phyloP scores from a whole-genome alignment of 768 basidiomycete species.

The Kondoa subrosea region DNA sequence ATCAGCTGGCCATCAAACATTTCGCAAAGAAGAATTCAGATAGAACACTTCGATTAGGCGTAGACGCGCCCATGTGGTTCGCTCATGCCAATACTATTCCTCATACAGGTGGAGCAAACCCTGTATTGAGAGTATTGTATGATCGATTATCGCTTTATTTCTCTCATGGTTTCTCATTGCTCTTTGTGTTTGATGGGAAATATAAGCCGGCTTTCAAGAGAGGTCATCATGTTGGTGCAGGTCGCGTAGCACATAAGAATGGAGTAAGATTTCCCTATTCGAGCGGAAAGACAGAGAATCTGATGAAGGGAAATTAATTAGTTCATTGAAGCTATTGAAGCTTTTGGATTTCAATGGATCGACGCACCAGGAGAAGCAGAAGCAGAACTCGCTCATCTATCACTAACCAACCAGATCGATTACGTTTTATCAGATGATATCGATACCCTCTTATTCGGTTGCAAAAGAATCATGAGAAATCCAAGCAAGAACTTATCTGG shows the following conservation, averaged over 20 bases:
- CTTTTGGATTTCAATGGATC: conserved; percentile 18
- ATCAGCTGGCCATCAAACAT: not conserved
- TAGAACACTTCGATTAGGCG: not conserved
- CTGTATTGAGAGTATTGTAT: not conserved
- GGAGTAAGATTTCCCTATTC: not conserved
- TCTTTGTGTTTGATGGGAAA: conserved; percentile 20
- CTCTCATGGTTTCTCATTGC: not conserved
- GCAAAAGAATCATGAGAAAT: conserved; percentile 21
- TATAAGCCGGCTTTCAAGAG: conserved; percentile 14
- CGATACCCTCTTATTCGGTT: conserved; percentile 41
- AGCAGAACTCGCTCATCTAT: conserved; percentile 40
- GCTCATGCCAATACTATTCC: not conserved
- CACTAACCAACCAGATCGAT: conserved; percentile 35
- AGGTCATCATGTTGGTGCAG: conserved; percentile 1
- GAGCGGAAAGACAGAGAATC: no score
- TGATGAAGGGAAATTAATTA: not conserved
- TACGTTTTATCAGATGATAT: conserved; percentile 40
- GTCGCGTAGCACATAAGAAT: not conserved
- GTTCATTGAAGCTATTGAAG: conserved; percentile 9
- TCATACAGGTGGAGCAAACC: not conserved
- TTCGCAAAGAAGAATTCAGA: not conserved
- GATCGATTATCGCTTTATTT: not conserved
- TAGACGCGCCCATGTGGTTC: not conserved
- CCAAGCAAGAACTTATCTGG: not conserved
- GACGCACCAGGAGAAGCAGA: conserved; percentile 41